Evolutionary conservation across 768 basidiomycete genomes (phyloP).

Genomic region (Auricularia auricula-judae): DNA sequence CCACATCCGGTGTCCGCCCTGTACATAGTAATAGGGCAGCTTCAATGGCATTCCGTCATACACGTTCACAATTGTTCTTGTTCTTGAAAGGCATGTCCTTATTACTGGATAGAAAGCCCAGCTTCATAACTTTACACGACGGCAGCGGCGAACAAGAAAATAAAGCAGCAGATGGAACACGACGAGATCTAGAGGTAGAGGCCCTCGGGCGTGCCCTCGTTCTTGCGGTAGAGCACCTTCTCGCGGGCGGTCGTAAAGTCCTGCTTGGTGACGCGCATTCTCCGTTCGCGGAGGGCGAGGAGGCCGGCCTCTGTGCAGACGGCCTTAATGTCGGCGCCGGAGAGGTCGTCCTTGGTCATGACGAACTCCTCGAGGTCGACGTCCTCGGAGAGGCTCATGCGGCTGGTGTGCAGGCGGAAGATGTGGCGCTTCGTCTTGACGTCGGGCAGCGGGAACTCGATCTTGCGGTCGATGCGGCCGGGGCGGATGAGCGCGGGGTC

Average conservation of each 20-base stretch:
- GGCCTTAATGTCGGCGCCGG: slow-evolving; percentile 98
- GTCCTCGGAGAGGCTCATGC: slow-evolving; percentile 82
- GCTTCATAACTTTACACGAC: no score
- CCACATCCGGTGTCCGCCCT: no score
- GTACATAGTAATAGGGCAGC: no score
- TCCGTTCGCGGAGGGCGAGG: slow-evolving; percentile 82
- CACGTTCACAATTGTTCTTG: no score
- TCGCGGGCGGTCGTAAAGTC: slow-evolving; percentile 89
- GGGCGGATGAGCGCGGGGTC: slow-evolving; percentile 98
- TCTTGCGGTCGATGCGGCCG: slow-evolving; percentile 97
- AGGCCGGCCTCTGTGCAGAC: slow-evolving; percentile 98
- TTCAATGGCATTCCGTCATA: no score
- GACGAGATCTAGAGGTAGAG: slow-evolving; percentile 50
- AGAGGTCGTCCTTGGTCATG: slow-evolving; percentile 89
- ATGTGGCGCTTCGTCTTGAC: slow-evolving; percentile 99
- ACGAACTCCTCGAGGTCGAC: slow-evolving; percentile 95
- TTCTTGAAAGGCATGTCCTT: no score
- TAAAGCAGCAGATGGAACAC: no score
- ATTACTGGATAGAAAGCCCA: no score
- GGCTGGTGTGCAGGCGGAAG: slow-evolving; percentile 88
- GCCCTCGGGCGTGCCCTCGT: slow-evolving; percentile 90
- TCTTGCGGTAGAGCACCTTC: slow-evolving; percentile 96
- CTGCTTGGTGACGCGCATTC: slow-evolving; percentile 87
- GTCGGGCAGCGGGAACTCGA: slow-evolving; percentile 95
- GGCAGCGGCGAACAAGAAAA: no score